Percentiles rank a stretch among this genome's conserved stretches.
These are phyloP conservation scores for Candida alai DNA, from an alignment of 805 yeast species.

Conservation along the genomic window DNA sequence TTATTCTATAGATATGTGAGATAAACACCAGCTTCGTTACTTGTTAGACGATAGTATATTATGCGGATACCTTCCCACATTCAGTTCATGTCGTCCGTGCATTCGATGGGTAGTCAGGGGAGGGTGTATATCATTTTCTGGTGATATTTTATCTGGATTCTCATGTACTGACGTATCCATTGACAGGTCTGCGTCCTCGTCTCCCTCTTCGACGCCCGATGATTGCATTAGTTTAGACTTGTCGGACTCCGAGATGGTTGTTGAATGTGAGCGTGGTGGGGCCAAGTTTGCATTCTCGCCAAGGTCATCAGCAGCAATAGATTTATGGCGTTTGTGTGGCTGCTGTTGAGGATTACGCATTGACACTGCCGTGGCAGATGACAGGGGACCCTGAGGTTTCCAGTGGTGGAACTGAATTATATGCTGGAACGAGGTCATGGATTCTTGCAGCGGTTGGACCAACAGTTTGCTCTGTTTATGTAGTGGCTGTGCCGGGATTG, in stretches of 20 bases:
- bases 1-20: no score
- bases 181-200: conserved; percentile 11
- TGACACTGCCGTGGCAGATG: conserved; percentile 8
- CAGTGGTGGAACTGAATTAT: conserved; percentile 56
- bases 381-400: conserved; percentile 34
- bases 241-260: background rate
- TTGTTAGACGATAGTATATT: conserved; percentile 21
- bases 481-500: conserved; percentile 39
- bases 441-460: conserved; percentile 37
- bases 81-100: conserved; percentile 14
- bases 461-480: conserved; percentile 27
- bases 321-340: conserved; percentile 37
- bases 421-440: conserved; percentile 47
- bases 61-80: conserved; percentile 27
- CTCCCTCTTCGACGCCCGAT: conserved; percentile 10
- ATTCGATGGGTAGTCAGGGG: conserved; percentile 10
- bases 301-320: conserved; percentile 8
- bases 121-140: conserved; percentile 8
- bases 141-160: background rate
- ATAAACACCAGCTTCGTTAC: no score
- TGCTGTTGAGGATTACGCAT: conserved; percentile 5
- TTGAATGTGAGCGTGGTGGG: background rate
- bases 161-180: conserved; percentile 12
- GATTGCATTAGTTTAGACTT: conserved; percentile 1
- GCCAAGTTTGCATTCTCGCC: background rate